These are phyloP conservation scores for Penicillium sp. DNA, from an alignment of 2,329 filamentous ascomycete genomes.

Conservation along the genomic window DNA sequence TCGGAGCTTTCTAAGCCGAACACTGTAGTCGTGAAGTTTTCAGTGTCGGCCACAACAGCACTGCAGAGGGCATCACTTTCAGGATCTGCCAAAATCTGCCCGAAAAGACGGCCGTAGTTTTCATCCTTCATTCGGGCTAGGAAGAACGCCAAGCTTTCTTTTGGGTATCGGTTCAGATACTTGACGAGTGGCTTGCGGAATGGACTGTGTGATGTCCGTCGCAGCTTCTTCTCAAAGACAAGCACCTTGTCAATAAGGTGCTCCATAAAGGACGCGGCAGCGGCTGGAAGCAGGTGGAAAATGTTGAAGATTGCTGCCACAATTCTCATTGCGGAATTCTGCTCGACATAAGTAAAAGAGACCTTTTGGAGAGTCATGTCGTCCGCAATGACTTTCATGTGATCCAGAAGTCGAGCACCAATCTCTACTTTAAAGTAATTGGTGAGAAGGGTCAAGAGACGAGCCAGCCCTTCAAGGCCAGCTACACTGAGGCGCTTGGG, in stretches of 20 bases:
- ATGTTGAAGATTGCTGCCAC: conserved; percentile 93
- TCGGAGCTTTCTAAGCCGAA: conserved; percentile 55
- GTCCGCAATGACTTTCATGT: conserved; percentile 86
- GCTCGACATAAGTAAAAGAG: conserved; percentile 91
- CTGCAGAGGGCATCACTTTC: conserved; percentile 70
- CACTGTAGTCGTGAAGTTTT: conserved; percentile 61
- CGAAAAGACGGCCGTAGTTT: conserved; percentile 83
- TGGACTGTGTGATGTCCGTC: conserved; percentile 82
- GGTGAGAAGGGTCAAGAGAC: conserved; percentile 82
- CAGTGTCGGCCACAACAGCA: conserved; percentile 65
- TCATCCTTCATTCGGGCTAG: conserved; percentile 74
- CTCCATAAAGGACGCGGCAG: conserved; percentile 86
- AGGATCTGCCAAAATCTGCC: conserved; percentile 72
- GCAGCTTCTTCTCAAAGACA: conserved; percentile 75
- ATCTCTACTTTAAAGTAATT: conserved; percentile 99
- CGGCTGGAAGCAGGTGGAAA: conserved; percentile 88
- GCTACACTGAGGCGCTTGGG: conserved; percentile 82
- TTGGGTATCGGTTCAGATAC: conserved; percentile 88
- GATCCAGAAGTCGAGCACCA: conserved; percentile 83
- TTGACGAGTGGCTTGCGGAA: conserved; percentile 87
- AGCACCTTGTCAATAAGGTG: conserved; percentile 85
- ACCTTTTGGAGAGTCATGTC: conserved; percentile 74
- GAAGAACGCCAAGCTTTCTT: conserved; percentile 78
- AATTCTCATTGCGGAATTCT: conserved; percentile 87
- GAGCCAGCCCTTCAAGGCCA: conserved; percentile 83